Evolutionary conservation across 2,329 filamentous ascomycete species (phyloP), one percentile per base, ranked within the genome.

Genomic region (Trichophyton schoenleinii): DNA sequence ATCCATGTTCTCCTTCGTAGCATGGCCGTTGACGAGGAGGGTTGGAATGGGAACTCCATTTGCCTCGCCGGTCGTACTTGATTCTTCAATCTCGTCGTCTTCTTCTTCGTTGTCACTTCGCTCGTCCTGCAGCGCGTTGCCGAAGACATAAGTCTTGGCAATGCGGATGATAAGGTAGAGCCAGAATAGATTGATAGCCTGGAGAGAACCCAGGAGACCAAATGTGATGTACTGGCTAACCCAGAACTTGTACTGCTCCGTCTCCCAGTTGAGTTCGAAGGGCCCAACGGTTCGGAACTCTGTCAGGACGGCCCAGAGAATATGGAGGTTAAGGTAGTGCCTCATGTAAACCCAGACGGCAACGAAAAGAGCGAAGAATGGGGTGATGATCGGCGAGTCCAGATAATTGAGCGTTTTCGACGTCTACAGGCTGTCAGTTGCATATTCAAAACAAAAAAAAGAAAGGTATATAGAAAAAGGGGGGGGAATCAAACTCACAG

Each of bases 351-450:
- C 85, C 91, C 91, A 97, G 63, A 87, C 80, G 66, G 78, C 78
- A 73, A 95, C 87, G 78, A 96, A 96, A 67, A 87, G 66, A 70
- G 83, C 83, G 75, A 94, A 96, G 78, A 92, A 96, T 15, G 89
- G 90, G 0, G 81, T 84, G n/a, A 89, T 88, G 53, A 95, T 78
- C 62, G 82, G 78, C 61, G 86, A 85, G 71, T 95, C 88, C 67
- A 96, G 77, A 77, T 97, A 96, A 78, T 96, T 95, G 68, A 96
- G 83, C 3, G 86, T 83, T 78, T 96, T 96, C 64, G 90, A 95
- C 1, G 89, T 94, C 87, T 91, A 67, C 28, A 49, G n/a, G 41
- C 13, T 3, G 22, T 41, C 25, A 58, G 55, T 11, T 42, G 28
- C 28, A 31, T 7, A 31, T 31, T 31, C 28, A 31, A 31, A 31